phyloP scores from a whole-genome alignment of 2,329 filamentous ascomycete species.

The Fusarium falciforme region DNA sequence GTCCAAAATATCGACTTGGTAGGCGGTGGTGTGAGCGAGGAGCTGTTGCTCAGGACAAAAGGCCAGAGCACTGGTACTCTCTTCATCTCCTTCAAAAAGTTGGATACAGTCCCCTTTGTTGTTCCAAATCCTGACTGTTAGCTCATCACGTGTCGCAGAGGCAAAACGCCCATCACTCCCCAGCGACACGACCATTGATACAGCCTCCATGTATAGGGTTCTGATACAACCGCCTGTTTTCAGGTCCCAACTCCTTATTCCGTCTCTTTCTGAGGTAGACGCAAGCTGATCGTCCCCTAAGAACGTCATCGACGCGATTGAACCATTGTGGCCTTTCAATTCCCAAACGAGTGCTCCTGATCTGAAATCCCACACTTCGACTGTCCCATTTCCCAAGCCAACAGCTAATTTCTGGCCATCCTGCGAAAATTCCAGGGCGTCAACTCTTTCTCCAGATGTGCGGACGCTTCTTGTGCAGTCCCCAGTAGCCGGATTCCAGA shows the following conservation, averaged over 20 bases:
- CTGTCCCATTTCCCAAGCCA: background rate
- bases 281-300: background rate
- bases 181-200: background rate
- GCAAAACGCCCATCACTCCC: background rate
- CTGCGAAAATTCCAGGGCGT: background rate
- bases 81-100: too few relatives aligned
- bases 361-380: background rate
- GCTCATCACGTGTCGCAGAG: accelerated
- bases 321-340: accelerated
- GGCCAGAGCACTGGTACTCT: too few relatives aligned
- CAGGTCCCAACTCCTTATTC: background rate
- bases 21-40: background rate
- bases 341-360: background rate
- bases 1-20: background rate
- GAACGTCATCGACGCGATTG: background rate
- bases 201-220: accelerated
- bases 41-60: background rate
- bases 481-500: background rate
- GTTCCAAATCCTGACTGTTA: background rate
- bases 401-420: background rate
- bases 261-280: background rate
- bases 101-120: background rate
- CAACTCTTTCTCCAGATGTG: background rate
- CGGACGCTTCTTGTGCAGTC: background rate
- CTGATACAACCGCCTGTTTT: background rate